Percentiles rank a stretch among this genome's conserved stretches.
These are phyloP conservation scores for Clavispora santaluciae DNA, from an alignment of 805 yeast genomes.

Conservation along the genomic window DNA sequence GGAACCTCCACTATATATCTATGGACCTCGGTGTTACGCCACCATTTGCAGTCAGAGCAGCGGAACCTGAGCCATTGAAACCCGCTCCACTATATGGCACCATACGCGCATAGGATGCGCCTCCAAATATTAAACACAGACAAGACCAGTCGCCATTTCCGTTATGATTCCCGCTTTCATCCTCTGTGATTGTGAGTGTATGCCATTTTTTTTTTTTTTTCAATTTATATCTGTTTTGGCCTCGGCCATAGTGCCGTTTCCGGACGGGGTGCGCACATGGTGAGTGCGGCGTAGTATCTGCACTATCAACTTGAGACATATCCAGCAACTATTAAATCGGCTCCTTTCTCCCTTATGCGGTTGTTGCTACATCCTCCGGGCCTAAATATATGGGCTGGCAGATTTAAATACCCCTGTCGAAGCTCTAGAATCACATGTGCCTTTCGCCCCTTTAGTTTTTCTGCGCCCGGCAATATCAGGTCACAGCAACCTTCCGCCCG, in stretches of 20 bases:
- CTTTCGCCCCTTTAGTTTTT: neutral
- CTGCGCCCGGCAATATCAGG: neutral
- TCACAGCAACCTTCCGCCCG: neutral
- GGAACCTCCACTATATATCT: slow-evolving; percentile 51
- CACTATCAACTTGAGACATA: neutral
- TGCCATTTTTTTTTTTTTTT: too few relatives aligned
- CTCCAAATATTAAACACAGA: too few relatives aligned
- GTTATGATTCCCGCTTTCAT: too few relatives aligned
- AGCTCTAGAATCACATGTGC: neutral
- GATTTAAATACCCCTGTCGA: neutral
- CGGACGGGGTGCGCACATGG: too few relatives aligned
- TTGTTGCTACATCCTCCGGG: neutral
- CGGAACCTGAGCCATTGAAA: too few relatives aligned
- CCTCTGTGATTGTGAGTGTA: too few relatives aligned
- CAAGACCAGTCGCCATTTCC: too few relatives aligned
- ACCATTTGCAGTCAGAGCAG: slow-evolving; percentile 17
- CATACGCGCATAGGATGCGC: too few relatives aligned
- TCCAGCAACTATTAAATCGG: neutral
- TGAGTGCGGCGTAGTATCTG: too few relatives aligned
- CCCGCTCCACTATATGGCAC: too few relatives aligned
- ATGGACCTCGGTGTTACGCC: slow-evolving; percentile 41
- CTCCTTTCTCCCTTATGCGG: neutral
- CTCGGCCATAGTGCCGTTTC: too few relatives aligned
- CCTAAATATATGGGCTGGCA: neutral
- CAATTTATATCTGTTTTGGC: too few relatives aligned